A percentile compares a stretch with the other conserved stretches of the same genome.
phyloP scores from a whole-genome alignment of 2,329 filamentous ascomycete species.

The Alternaria hordeiaustralica region DNA sequence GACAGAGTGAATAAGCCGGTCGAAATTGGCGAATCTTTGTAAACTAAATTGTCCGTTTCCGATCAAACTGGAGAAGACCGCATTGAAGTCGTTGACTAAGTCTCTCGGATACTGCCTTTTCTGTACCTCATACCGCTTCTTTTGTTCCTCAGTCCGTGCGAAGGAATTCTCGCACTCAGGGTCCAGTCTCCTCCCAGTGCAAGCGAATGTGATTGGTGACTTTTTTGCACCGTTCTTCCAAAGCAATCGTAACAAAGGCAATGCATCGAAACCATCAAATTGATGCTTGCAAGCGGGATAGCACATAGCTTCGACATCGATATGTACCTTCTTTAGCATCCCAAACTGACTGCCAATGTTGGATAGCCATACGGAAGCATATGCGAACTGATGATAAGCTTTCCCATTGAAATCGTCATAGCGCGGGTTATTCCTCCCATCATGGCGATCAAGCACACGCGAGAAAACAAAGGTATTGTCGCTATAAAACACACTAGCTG shows the following conservation, averaged over 20 bases:
- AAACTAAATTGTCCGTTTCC: neutral
- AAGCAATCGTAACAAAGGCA: neutral
- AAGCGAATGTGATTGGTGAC: neutral
- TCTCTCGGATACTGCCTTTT: neutral
- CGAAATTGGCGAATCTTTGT: neutral
- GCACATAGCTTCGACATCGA: neutral
- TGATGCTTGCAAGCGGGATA: neutral
- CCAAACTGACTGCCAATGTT: neutral
- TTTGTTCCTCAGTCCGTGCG: neutral
- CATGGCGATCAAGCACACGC: neutral
- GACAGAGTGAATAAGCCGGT: neutral
- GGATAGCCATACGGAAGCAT: neutral
- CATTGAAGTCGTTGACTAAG: neutral
- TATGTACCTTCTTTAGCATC: neutral
- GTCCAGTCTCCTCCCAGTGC: neutral
- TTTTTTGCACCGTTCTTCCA: neutral
- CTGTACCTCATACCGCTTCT: neutral
- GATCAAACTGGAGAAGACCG: neutral
- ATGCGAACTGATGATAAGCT: neutral
- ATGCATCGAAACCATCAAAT: neutral
- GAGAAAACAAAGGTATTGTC: constrained; percentile 6
- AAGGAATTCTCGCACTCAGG: neutral
- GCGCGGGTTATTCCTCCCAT: neutral
- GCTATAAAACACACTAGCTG: neutral
- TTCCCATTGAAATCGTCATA: neutral